Conservation (phyloP, 768 basidiomycete genomes). For the Boletus sensibilis region DNA sequence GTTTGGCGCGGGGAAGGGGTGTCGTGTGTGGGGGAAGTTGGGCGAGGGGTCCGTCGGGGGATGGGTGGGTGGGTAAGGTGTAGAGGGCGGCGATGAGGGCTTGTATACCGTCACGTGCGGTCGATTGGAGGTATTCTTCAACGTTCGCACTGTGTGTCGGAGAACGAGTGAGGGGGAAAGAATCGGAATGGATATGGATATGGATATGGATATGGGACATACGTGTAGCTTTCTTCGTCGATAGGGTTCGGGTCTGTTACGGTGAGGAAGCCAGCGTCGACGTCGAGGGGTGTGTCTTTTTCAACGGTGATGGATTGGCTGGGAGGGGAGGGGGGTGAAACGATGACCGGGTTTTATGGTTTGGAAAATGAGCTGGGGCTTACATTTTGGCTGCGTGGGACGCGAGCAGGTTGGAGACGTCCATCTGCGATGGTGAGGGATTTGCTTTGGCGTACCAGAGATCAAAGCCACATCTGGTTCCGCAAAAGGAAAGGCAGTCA, state of each 20-base stretch:
- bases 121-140: constrained; percentile 75
- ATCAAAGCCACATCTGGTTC: neutral
- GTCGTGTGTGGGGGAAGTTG: constrained; percentile 77
- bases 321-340: neutral
- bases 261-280: constrained; percentile 81
- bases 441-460: neutral
- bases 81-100: constrained; percentile 78
- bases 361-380: constrained; percentile 25
- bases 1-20: constrained; percentile 84
- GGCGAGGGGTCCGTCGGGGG: constrained; percentile 80
- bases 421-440: constrained; percentile 2
- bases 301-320: constrained; percentile 71
- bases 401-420: constrained; percentile 52
- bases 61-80: constrained; percentile 71
- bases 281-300: constrained; percentile 74
- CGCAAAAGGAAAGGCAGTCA: constrained; percentile 12
- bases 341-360: neutral
- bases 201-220: constrained; percentile 21
- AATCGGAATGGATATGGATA: neutral
- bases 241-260: constrained; percentile 88
- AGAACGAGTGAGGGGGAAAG: neutral
- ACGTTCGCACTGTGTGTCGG: constrained; percentile 56
- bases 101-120: constrained; percentile 83
- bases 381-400: constrained; percentile 72
- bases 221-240: constrained; percentile 84